Conservation (phyloP, 2,329 filamentous ascomycete genomes). For the Penicillium nordicum region DNA sequence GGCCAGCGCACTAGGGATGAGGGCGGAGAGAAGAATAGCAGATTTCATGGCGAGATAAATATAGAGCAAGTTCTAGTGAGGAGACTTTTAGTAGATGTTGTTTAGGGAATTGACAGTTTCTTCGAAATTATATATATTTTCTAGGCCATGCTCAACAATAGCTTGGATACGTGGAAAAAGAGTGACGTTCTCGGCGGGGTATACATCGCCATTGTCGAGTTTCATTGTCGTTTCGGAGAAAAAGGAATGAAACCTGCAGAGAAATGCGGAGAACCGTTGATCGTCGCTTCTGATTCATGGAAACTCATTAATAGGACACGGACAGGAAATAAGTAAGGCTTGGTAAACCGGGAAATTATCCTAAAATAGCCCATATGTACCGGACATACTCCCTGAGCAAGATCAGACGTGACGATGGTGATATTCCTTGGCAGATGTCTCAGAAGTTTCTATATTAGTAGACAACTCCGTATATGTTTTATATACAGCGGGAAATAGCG, state of each 20-base stretch:
- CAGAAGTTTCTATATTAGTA: neutral
- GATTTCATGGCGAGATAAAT: conserved; percentile 22
- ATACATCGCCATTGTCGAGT: neutral
- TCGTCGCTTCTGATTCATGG: conserved; percentile 20
- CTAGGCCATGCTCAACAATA: neutral
- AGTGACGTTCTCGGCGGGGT: conserved; percentile 3
- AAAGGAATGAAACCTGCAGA: conserved; percentile 2
- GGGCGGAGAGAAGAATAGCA: conserved; percentile 14
- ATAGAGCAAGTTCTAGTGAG: neutral
- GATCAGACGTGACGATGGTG: neutral
- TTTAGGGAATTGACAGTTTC: too few species aligned
- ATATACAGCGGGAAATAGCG: neutral
- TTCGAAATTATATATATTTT: neutral
- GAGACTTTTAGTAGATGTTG: neutral
- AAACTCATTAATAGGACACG: conserved; percentile 1
- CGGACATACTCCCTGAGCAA: neutral
- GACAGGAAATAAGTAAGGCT: neutral
- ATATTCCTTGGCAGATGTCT: neutral
- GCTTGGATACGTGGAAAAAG: conserved; percentile 18
- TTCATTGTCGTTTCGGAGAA: conserved; percentile 10
- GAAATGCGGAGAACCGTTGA: conserved; percentile 6
- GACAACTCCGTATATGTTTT: neutral
- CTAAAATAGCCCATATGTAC: neutral
- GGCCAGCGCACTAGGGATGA: conserved; percentile 24
- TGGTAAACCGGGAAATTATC: neutral